Evolutionary conservation across 495 filamentous ascomycete genomes (phyloP), one percentile per base, ranked within the genome.

Genomic region (Astrothelium subdiscretum): DNA sequence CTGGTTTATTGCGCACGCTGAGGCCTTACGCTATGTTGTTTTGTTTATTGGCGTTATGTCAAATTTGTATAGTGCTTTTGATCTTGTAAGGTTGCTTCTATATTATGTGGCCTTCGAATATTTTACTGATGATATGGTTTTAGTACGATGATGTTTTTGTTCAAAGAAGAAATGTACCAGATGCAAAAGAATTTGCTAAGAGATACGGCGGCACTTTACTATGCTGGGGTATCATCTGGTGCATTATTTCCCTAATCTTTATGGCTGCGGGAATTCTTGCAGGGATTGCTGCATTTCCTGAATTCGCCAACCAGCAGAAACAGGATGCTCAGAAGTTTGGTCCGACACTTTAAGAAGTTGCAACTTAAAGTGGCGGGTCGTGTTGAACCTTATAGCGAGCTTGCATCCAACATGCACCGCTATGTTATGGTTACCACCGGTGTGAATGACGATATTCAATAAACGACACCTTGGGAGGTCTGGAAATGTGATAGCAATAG

Each of bases 21-120:
- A 89, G 74, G 78, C 87, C 32, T 68, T 91, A 72, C 74, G 85
- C 71, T 91, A 85, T 73, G 80, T 90, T 29, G 86, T 91, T 69
- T 78, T 92, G 31, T 91, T 91, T 66, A 90, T 92, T 62, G 88
- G 87, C n/a, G 87, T 91, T 57, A 91, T 91, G 88, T 84, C 80
- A 24, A 81, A 79, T 15, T 77, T 90, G 11, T 91, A 91, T 68
- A 87, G 84, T 65, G 87, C 87, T 31, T 91, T 87, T 87, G 88
- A 91, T 82, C 90, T 91, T 71, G 84, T 54, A 54, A 54, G 48
- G 8, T 24, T 10, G 20, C 0, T 54, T 15, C 22, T 75, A 62
- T 48, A 31, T 22, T 43, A 29, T 27, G 22, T n/a, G n/a, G n/a
- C n/a, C n/a, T n/a, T n/a, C n/a, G n/a, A n/a, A n/a, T n/a, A n/a